Base-by-base conservation (phyloP, 768 basidiomycete species). In the Hemileccinum rubropunctum region DNA sequence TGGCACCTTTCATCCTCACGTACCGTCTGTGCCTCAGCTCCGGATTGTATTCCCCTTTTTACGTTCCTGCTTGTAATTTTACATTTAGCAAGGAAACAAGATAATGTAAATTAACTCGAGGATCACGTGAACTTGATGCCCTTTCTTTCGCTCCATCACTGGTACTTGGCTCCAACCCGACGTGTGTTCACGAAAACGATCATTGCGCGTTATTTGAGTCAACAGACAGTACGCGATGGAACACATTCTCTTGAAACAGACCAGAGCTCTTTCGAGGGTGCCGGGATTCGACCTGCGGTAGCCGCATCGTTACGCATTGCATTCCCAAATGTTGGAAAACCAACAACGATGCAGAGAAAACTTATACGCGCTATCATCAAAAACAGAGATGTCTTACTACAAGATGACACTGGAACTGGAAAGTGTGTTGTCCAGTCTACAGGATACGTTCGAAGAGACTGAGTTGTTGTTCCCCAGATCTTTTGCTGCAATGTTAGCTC, bases 391-490 rank as follows among this genome's bases (percentile, higher is more conserved):
- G 72, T 90, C 15, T 66, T 89, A 13, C 57, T 91, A 46, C 83
- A 79, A 54, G 88, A 88, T 54, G 69, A 71, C 21, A 87, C 88
- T n/a, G 88, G 89, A 5, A 80, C 82, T 39, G 89, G 88, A 71
- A 91, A 91, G 88, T 89, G 62, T 52, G 85, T 72, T 15, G 35
- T 43, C 15, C 33, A 4, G 47, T 37, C 38, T 0, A 10, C 26
- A 8, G 11, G 37, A 42, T 13, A 21, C 42, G 17, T 47, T 28
- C 30, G 23, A 30, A 42, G 38, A 50, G 38, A 20, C 48, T 49
- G 5, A 60, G 20, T 41, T 42, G 23, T 23, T 23, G 37, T 20
- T 34, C 27, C 21, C 8, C 46, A 91, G 88, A 69, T 86, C 89
- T 6, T 86, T 91, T 60, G 87, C 84, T 1, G 65, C 86, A 23